A percentile compares a stretch with the other conserved stretches of the same genome.
Conservation (phyloP, 768 basidiomycete species). For the Macrolepiota dolichaula region DNA sequence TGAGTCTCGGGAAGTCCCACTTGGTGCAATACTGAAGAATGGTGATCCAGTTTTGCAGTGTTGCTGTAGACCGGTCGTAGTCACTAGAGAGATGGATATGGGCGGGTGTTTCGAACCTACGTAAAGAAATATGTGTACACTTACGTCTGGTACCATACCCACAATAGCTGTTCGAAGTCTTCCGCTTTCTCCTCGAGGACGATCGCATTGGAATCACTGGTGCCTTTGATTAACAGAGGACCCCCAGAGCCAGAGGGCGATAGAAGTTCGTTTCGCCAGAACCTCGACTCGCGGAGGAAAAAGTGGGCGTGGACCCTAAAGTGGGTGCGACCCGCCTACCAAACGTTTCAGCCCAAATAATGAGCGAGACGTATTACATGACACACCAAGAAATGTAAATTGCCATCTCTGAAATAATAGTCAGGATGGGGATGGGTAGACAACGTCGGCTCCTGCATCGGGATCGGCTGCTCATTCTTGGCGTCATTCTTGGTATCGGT, state of each 20-base stretch:
- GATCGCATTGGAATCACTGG: conserved; percentile 5
- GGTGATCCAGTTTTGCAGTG: not conserved
- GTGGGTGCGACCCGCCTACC: conserved; percentile 6
- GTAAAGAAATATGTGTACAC: not conserved
- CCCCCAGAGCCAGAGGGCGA: not conserved
- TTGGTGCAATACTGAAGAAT: not conserved
- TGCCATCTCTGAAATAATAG: conserved; percentile 1
- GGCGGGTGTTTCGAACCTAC: not conserved
- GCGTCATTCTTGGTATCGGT: too few relatives aligned
- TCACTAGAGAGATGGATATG: not conserved
- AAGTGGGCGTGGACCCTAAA: conserved; percentile 16
- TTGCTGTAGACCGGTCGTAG: not conserved
- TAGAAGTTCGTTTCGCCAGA: conserved; percentile 7
- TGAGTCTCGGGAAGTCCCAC: conserved; percentile 6
- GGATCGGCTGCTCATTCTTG: too few relatives aligned
- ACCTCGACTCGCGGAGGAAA: conserved; percentile 14
- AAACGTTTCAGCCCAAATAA: not conserved
- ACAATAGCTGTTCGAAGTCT: conserved; percentile 14
- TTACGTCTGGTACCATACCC: conserved; percentile 17
- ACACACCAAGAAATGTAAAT: not conserved
- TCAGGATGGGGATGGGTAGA: not conserved
- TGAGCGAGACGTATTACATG: not conserved
- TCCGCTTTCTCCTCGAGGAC: conserved; percentile 8
- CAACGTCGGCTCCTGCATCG: too few relatives aligned
- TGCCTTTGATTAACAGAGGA: not conserved